Evolutionary conservation across 2,329 filamentous ascomycete species (phyloP).

Genomic region (Sphaerulina populicola): DNA sequence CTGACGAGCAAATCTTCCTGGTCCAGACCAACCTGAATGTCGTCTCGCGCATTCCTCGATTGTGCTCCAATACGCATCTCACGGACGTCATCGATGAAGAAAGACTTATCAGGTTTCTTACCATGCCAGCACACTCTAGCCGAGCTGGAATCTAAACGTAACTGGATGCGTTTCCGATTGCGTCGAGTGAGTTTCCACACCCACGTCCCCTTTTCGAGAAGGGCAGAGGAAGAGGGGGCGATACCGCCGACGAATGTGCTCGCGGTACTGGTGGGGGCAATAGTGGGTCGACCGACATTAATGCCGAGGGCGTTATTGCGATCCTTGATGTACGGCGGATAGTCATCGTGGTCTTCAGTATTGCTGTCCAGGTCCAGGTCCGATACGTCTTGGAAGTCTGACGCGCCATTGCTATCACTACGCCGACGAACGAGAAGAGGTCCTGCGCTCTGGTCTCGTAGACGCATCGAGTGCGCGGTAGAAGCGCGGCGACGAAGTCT

Average conservation of each 20-base stretch:
- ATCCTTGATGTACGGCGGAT: constrained; percentile 18
- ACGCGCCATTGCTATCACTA: constrained; percentile 77
- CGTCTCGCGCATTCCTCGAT: constrained; percentile 79
- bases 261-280: constrained; percentile 26
- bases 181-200: constrained; percentile 83
- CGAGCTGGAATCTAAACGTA: constrained; percentile 72
- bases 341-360: constrained; percentile 36
- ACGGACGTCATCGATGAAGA: constrained; percentile 92
- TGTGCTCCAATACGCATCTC: constrained; percentile 79
- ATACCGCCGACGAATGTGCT: constrained; percentile 39
- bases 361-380: constrained; percentile 51
- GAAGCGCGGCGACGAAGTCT: constrained; percentile 67
- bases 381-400: constrained; percentile 41
- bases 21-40: constrained; percentile 61
- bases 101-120: constrained; percentile 66
- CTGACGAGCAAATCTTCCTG: constrained; percentile 75
- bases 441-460: constrained; percentile 79
- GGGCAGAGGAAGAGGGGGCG: constrained; percentile 66
- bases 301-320: constrained; percentile 39
- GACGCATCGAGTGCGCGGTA: constrained; percentile 60
- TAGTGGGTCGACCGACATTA: constrained; percentile 27
- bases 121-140: constrained; percentile 86
- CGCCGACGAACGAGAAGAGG: constrained; percentile 79
- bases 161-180: constrained; percentile 60
- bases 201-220: constrained; percentile 67